phyloP scores from a whole-genome alignment of 352 stramenopile species.

The Phytopythium montanum region DNA sequence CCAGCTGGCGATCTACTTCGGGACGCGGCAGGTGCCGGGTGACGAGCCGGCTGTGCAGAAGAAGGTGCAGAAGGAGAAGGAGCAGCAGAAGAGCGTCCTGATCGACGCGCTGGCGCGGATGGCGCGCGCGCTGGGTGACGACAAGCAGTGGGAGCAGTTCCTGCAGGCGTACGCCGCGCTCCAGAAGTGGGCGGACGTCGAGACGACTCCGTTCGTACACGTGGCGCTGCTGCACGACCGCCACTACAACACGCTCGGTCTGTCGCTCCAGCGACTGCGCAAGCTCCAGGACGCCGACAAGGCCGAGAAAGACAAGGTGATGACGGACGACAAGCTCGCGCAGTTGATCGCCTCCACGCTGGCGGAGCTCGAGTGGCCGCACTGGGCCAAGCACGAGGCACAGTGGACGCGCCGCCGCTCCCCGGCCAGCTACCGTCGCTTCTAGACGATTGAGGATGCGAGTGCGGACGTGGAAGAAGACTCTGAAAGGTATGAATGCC shows the following conservation, averaged over 20 bases:
- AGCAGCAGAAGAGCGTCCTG: slow-evolving; percentile 63
- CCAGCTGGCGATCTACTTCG: slow-evolving; percentile 71
- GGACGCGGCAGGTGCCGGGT: slow-evolving; percentile 48
- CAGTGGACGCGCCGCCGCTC: slow-evolving; percentile 59
- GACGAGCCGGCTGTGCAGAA: slow-evolving; percentile 50
- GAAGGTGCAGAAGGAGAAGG: slow-evolving; percentile 76
- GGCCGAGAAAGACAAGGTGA: slow-evolving; percentile 64
- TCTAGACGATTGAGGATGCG: slow-evolving; percentile 23
- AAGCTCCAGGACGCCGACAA: slow-evolving; percentile 61
- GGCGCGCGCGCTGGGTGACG: slow-evolving; percentile 65
- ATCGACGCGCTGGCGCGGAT: slow-evolving; percentile 65
- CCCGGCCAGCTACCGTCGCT: slow-evolving; percentile 53
- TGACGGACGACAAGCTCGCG: slow-evolving; percentile 54
- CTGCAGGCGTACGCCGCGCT: slow-evolving; percentile 40
- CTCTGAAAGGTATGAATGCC: too few species aligned
- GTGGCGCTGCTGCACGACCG: slow-evolving; percentile 60
- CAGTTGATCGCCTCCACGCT: slow-evolving; percentile 34
- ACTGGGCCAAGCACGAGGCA: slow-evolving; percentile 50
- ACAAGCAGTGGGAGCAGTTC: slow-evolving; percentile 53
- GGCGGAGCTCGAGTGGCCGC: slow-evolving; percentile 42
- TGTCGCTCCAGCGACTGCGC: slow-evolving; percentile 65
- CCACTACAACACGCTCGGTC: slow-evolving; percentile 36
- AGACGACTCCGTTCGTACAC: slow-evolving; percentile 46
- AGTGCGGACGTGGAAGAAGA: neutral
- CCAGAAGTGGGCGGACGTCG: slow-evolving; percentile 76